Conservation (phyloP, 345 rosid species). For the Angophora floribunda region DNA sequence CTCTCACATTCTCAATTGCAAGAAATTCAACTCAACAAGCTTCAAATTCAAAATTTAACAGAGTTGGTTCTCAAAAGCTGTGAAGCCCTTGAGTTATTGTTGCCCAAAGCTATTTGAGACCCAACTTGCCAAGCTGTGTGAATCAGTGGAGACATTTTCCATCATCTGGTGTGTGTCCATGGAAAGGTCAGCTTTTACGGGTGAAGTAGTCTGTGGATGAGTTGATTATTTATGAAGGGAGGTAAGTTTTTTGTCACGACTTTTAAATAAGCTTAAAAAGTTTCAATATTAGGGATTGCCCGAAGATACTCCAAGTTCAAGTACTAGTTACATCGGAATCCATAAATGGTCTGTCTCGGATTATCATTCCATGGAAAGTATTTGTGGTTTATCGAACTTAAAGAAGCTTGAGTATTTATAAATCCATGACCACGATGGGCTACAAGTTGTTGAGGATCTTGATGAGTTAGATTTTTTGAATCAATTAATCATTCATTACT, state of each 20-base stretch:
- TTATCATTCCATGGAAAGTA: no score
- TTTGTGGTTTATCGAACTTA: no score
- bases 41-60: no score
- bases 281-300: rapidly evolving
- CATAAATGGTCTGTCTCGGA: rapidly evolving
- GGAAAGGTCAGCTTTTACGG: neutral
- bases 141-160: neutral
- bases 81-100: rapidly evolving
- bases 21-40: neutral
- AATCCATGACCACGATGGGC: no score
- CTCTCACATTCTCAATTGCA: neutral
- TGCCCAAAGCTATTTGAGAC: neutral
- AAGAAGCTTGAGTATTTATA: no score
- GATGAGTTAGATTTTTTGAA: no score
- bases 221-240: neutral
- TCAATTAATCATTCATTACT: rapidly evolving
- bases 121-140: neutral
- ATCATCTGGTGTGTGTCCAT: rapidly evolving
- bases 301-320: no score
- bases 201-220: neutral
- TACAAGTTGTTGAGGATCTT: no score
- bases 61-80: rapidly evolving
- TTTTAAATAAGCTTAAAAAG: no score
- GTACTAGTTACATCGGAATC: no score
- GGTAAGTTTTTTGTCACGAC: no score